Evolutionary conservation across 768 basidiomycete genomes (phyloP).

Genomic region (Leccinum olivaceopallidum): DNA sequence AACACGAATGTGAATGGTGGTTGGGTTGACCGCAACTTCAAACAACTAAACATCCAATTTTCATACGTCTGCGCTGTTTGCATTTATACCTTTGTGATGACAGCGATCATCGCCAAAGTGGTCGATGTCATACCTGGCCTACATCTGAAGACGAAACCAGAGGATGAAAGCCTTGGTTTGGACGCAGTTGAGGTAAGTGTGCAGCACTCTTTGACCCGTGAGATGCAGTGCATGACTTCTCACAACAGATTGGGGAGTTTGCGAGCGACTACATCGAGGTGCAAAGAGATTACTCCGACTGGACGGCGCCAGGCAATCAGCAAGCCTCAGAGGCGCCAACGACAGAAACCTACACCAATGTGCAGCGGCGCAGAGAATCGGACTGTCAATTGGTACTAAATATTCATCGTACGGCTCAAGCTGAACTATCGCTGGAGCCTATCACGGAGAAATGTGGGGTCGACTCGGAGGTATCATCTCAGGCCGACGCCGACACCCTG

Average conservation of each 20-base stretch:
- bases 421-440: constrained; percentile 15
- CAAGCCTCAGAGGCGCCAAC: constrained; percentile 10
- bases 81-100: constrained; percentile 60
- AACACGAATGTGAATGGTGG: constrained; percentile 56
- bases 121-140: constrained; percentile 62
- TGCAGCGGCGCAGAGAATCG: constrained; percentile 39
- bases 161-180: constrained; percentile 63
- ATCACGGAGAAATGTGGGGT: constrained; percentile 17
- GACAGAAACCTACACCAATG: constrained; percentile 24
- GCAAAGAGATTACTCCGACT: constrained; percentile 63
- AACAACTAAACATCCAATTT: constrained; percentile 79
- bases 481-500: not conserved
- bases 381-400: constrained; percentile 24
- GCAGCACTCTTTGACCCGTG: not conserved
- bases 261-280: constrained; percentile 73
- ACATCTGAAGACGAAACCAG: constrained; percentile 49
- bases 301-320: constrained; percentile 35
- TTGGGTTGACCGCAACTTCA: constrained; percentile 76
- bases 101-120: constrained; percentile 57
- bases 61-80: constrained; percentile 59
- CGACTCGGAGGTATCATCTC: not conserved
- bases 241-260: constrained; percentile 63
- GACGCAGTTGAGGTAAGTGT: constrained; percentile 67
- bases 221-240: not conserved
- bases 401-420: not conserved